phyloP scores from a whole-genome alignment of 495 filamentous ascomycete species.

The Xylona heveae region DNA sequence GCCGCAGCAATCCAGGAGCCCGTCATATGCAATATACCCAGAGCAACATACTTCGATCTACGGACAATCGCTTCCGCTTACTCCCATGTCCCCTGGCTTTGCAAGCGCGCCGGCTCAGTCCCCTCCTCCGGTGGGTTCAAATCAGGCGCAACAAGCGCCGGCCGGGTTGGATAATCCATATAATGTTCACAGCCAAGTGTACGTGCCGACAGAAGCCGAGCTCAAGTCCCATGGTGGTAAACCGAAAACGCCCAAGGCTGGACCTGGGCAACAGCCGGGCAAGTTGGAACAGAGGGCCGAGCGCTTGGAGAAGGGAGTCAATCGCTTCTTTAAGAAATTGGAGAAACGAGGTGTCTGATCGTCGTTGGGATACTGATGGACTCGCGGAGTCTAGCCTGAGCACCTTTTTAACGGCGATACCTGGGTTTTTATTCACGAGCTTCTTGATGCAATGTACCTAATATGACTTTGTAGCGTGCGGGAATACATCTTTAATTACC shows the following conservation, averaged over 20 bases:
- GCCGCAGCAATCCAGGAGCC: neutral
- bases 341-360: no score
- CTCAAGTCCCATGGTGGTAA: neutral
- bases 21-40: neutral
- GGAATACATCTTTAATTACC: no score
- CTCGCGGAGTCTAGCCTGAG: neutral
- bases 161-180: neutral
- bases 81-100: neutral
- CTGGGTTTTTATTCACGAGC: no score
- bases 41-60: neutral
- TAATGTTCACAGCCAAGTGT: neutral
- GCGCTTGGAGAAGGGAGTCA: conserved; percentile 54
- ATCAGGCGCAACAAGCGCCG: neutral
- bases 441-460: no score
- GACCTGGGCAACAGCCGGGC: conserved; percentile 11
- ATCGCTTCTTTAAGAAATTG: conserved; percentile 66
- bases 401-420: no score
- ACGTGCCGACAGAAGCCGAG: neutral
- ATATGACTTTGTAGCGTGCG: conserved; percentile 1
- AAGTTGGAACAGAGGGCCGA: conserved; percentile 49
- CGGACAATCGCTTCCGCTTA: neutral
- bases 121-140: no score
- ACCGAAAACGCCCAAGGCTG: neutral
- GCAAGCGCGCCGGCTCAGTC: no score
- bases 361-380: conserved; percentile 30